phyloP scores from a whole-genome alignment of 23 red algal genomes.

The Gracilaria domingensis region DNA sequence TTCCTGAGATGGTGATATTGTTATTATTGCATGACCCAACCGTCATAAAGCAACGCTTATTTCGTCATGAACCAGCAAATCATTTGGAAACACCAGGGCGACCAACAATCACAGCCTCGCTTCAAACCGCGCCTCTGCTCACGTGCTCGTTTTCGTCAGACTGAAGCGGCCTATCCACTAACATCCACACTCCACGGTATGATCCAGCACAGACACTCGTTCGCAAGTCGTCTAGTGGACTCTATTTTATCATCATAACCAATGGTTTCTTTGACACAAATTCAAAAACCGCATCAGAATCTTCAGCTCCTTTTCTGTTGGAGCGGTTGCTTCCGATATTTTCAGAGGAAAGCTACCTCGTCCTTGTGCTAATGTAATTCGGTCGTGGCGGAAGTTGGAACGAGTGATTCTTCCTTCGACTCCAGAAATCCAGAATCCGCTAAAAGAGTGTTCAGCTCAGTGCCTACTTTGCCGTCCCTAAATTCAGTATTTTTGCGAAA shows the following conservation, averaged over 20 bases:
- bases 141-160: background rate
- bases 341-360: background rate
- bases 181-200: background rate
- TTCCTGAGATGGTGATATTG: too few relatives aligned
- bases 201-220: background rate
- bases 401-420: background rate
- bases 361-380: background rate
- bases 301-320: background rate
- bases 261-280: background rate
- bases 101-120: background rate
- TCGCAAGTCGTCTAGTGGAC: background rate
- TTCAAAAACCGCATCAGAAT: background rate
- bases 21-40: too few relatives aligned
- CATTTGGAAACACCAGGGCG: background rate
- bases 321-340: background rate
- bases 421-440: too few relatives aligned
- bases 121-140: background rate
- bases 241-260: background rate
- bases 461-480: too few relatives aligned
- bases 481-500: too few relatives aligned
- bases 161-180: background rate
- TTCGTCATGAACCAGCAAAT: background rate
- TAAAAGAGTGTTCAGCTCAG: too few relatives aligned
- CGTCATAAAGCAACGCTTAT: too few relatives aligned
- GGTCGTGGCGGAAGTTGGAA: background rate